Evolutionary conservation across 2,329 filamentous ascomycete species (phyloP).

Genomic region (Daldinia sp.): DNA sequence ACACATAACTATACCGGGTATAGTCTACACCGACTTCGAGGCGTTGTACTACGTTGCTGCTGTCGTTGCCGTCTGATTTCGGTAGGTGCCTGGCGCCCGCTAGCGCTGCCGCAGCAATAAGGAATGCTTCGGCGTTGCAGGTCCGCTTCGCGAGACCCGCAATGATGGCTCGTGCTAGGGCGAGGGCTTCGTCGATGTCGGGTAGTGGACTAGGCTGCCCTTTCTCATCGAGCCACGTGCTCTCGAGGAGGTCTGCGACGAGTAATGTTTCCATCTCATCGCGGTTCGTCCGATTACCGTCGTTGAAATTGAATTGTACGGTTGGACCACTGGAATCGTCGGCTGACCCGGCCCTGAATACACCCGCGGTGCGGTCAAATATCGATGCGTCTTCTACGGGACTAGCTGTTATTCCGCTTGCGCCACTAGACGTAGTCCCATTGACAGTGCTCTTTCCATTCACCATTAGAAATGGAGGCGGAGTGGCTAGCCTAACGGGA

Average conservation of each 20-base stretch:
- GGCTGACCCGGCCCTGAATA: conserved; percentile 44
- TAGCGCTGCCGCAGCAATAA: conserved; percentile 70
- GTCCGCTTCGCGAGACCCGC: conserved; percentile 65
- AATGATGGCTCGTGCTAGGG: conserved; percentile 66
- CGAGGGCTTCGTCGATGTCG: conserved; percentile 65
- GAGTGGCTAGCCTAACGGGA: conserved; percentile 72
- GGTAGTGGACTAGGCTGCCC: conserved; percentile 59
- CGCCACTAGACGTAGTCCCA: conserved; percentile 29
- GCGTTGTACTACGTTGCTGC: conserved; percentile 55
- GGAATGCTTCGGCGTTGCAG: conserved; percentile 65
- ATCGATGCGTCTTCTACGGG: conserved; percentile 37
- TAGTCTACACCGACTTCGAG: conserved; percentile 57
- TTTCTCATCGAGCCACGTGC: conserved; percentile 64
- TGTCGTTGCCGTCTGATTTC: conserved; percentile 51
- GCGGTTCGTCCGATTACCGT: conserved; percentile 66
- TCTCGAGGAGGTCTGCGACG: conserved; percentile 62
- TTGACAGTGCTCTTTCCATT: conserved; percentile 59
- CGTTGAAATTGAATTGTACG: conserved; percentile 49
- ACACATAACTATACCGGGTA: conserved; percentile 64
- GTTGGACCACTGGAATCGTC: conserved; percentile 40
- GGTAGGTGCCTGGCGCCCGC: conserved; percentile 66
- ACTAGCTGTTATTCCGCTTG: conserved; percentile 20
- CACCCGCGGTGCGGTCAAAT: conserved; percentile 45
- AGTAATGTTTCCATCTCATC: conserved; percentile 68
- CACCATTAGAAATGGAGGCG: conserved; percentile 64